Percentiles rank a stretch among this genome's conserved stretches.
phyloP scores from a whole-genome alignment of 2,329 filamentous ascomycete species.

The Talaromyces islandicus region DNA sequence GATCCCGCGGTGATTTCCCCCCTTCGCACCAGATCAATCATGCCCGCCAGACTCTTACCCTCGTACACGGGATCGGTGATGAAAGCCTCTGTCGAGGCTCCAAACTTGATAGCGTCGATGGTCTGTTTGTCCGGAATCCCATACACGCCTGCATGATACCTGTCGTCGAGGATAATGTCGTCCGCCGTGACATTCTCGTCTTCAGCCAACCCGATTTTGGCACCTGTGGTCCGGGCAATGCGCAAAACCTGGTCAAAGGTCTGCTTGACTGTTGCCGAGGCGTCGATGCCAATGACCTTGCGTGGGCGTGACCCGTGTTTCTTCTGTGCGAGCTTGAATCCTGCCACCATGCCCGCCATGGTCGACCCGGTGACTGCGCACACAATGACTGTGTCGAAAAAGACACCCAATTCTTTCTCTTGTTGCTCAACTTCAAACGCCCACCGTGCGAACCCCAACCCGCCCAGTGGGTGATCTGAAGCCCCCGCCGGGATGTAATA shows the following conservation, averaged over 20 bases:
- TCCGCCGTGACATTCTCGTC: conserved; percentile 52
- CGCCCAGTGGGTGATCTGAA: conserved; percentile 64
- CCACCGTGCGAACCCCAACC: conserved; percentile 65
- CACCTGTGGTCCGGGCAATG: conserved; percentile 59
- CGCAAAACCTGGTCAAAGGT: conserved; percentile 61
- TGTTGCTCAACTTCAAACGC: conserved; percentile 63
- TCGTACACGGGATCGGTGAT: conserved; percentile 73
- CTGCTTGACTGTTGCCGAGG: conserved; percentile 52
- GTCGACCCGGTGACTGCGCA: conserved; percentile 68
- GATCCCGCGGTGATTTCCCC: conserved; percentile 54
- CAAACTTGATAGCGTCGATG: conserved; percentile 62
- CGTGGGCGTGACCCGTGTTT: conserved; percentile 38
- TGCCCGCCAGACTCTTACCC: conserved; percentile 66
- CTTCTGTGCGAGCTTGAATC: conserved; percentile 60
- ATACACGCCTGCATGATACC: conserved; percentile 63
- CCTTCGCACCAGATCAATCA: conserved; percentile 62
- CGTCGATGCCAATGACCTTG: conserved; percentile 63
- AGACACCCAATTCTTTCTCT: conserved; percentile 55
- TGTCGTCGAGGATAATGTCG: conserved; percentile 58
- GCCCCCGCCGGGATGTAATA: conserved; percentile 70
- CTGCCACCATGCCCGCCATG: conserved; percentile 65
- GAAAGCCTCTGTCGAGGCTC: conserved; percentile 62
- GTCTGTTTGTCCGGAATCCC: conserved; percentile 62
- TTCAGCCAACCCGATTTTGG: conserved; percentile 55
- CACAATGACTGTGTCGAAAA: conserved; percentile 63